A percentile compares a stretch with the other conserved stretches of the same genome.
phyloP scores from a whole-genome alignment of 371 early-diverging fungal genomes.

The Conidiobolus coronatus region DNA sequence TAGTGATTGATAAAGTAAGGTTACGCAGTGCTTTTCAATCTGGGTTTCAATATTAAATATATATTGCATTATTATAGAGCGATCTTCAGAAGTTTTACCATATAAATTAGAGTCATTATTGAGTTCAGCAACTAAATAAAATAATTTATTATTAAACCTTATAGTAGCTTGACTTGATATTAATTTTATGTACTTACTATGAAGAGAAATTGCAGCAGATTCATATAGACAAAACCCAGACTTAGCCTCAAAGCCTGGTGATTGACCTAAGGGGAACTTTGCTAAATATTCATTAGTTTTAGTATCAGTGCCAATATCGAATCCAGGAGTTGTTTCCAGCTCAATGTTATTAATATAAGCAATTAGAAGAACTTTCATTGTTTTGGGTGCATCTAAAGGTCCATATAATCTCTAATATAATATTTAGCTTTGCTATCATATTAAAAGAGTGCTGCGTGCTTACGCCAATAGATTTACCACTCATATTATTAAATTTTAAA shows the following conservation, averaged over 20 bases:
- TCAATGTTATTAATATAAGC: slow-evolving; percentile 56
- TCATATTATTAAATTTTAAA: too few species aligned
- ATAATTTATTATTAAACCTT: too few species aligned
- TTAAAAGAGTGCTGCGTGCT: too few species aligned
- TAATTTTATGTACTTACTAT: slow-evolving; percentile 23
- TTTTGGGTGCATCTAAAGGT: slow-evolving; percentile 16
- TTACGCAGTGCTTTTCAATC: slow-evolving; percentile 16
- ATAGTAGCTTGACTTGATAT: not conserved
- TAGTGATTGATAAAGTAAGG: slow-evolving; percentile 40
- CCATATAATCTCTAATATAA: not conserved
- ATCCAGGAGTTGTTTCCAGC: slow-evolving; percentile 25
- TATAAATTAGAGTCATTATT: slow-evolving; percentile 29
- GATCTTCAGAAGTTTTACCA: slow-evolving; percentile 41
- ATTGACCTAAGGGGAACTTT: slow-evolving; percentile 31
- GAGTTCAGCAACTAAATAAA: slow-evolving; percentile 35
- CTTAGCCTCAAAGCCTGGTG: slow-evolving; percentile 58
- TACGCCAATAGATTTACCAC: too few species aligned
- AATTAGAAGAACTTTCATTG: slow-evolving; percentile 37
- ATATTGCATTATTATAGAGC: slow-evolving; percentile 54
- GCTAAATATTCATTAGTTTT: slow-evolving; percentile 49
- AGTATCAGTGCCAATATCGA: slow-evolving; percentile 45
- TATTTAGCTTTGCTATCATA: too few species aligned
- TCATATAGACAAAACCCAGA: slow-evolving; percentile 30
- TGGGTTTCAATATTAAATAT: slow-evolving; percentile 46
- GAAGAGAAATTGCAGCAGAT: slow-evolving; percentile 71